Evolutionary conservation across 257 asterid genomes (phyloP), one percentile per base, ranked within the genome.

Genomic region (Solanum chaucha): DNA sequence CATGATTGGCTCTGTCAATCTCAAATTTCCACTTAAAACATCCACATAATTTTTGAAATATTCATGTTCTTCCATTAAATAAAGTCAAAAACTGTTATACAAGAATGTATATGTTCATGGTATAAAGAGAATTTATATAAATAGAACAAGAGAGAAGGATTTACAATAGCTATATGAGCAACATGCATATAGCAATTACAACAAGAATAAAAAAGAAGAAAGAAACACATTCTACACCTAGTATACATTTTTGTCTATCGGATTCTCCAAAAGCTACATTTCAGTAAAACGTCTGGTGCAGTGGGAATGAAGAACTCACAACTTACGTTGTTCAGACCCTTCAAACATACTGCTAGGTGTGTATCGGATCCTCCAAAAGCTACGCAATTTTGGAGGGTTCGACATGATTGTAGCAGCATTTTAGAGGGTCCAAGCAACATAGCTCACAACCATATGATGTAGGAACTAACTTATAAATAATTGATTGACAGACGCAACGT

Each of bases 401-500:
- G 2, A 35, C 30, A 72, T 1, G 5, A 6, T 8, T 9, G 48
- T 35, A 34, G 48, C 28, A 20, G 30, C 28, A 35, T 73, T 28
- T 73, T 73, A 20, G 82, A 73, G 51, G 51, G 82, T 73, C 51
- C 82, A 35, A 73, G 19, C 51, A 20, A 20, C 82, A 73, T 36
- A 73, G 82, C 48, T 73, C 19, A 36, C 81, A 72, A 72, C 81
- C 48, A 26, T 83, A 10, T 30, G 75, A 14, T 26, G 65, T 26
- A 85, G 78, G 64, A 67, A 61, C 82, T 89, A 89, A 40, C 87
- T 30, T 86, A 65, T 86, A 84, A 84, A 87, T 48, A 82, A 68
- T 78, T 88, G 92, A 84, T 89, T 36, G 44, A 88, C 75, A n/a
- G 94, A 85, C 17, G 85, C 82, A 68, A 95, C 89, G 72, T 96